A percentile compares a stretch with the other conserved stretches of the same genome.
Conservation (phyloP, 495 filamentous ascomycete species). For the Aspergillus incahuasiensis region DNA sequence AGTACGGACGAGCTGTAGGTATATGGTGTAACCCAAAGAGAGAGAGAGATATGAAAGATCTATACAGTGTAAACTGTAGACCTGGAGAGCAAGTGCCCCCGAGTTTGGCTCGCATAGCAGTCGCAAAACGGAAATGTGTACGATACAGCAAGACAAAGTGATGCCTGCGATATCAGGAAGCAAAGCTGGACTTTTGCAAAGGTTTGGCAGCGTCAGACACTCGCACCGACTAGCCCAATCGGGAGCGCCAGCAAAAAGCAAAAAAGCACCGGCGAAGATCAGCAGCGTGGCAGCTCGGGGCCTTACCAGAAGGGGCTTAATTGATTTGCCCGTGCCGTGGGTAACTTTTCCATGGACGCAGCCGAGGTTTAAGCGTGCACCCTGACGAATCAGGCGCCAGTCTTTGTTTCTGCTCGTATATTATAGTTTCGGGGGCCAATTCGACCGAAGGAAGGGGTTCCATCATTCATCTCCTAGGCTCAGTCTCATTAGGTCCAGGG, state of each 20-base stretch:
- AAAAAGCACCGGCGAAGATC: slow-evolving; percentile 15
- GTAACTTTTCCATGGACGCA: slow-evolving; percentile 6
- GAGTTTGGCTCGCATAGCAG: background rate
- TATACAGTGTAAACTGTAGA: background rate
- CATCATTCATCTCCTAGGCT: too few species aligned
- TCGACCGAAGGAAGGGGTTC: background rate
- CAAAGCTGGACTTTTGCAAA: background rate
- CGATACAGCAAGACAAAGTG: background rate
- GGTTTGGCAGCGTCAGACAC: background rate
- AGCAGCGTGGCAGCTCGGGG: slow-evolving; percentile 17
- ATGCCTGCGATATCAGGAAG: background rate
- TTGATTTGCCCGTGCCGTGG: slow-evolving; percentile 12
- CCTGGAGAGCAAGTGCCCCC: background rate
- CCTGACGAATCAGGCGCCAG: background rate
- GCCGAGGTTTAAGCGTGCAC: background rate
- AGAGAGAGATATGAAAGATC: too few species aligned
- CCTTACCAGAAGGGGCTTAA: slow-evolving; percentile 14
- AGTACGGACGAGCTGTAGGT: background rate
- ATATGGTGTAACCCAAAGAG: background rate
- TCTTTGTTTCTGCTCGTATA: background rate
- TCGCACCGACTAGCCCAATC: background rate
- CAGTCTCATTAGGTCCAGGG: background rate
- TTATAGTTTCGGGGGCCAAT: background rate
- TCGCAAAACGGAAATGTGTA: background rate
- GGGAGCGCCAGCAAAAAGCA: background rate